Evolutionary conservation across 2,329 filamentous ascomycete species (phyloP), one percentile per base, ranked within the genome.

Genomic region (Xylaria sp.): DNA sequence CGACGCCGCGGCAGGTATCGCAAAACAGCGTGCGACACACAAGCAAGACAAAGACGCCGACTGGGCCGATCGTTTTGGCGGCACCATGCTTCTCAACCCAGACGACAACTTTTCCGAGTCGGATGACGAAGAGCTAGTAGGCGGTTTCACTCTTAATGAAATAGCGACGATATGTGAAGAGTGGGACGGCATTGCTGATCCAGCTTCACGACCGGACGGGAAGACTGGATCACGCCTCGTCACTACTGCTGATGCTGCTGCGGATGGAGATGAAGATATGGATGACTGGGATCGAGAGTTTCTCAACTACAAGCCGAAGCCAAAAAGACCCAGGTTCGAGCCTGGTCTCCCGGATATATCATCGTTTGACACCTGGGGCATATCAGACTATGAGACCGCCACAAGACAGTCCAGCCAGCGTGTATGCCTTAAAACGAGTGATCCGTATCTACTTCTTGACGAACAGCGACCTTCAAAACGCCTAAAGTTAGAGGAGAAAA

Each of bases 121-220:
- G 0, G 81, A 84, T 52, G 61, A 62, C 10, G 64, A 63, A 23
- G 74, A 83, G 11, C 88, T 81, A 18, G 79, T 94, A 16, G 90
- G 87, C 37, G 91, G 90, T 1, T 84, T 90, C 62, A 89, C 84
- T 0, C 83, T 93, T 73, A 83, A 88, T 55, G 92, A 97, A 68
- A 84, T 99, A 58, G 85, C 90, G 59, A 84, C 95, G 52, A 84
- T 94, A 4, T 97, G 92, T 69, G 85, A 91, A 60, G 91, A 97
- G 71, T 97, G 91, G 89, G 86, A 90, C 58, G 75, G 85, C 16
- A 80, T 85, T 3, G 47, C 49, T 8, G 54, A 60, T 13, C 44
- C 44, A 16, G 52, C 62, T n/a, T 65, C 52, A 44, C 53, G 47
- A 19, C 19, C 23, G 1, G 58, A 59, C 23, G 18, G 39, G 44